These are phyloP conservation scores for Drosera capensis DNA, from an alignment of 148 eudicot species.

Conservation along the genomic window DNA sequence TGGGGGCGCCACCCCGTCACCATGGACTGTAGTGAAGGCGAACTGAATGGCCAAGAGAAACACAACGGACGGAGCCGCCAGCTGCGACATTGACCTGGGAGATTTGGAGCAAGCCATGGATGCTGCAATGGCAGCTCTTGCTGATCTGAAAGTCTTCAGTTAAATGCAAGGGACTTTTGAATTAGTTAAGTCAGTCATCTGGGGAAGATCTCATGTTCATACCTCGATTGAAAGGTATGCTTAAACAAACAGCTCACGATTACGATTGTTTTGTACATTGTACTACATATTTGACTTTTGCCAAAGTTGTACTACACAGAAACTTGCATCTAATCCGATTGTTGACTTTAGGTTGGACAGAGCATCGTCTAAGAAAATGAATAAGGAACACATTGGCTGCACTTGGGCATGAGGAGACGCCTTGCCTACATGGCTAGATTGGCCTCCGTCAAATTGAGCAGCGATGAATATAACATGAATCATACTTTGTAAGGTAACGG, in stretches of 20 bases:
- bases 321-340: too few relatives aligned
- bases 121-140: neutral
- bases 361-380: too few relatives aligned
- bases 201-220: neutral
- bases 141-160: neutral
- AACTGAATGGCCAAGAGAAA: conserved; percentile 22
- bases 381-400: too few relatives aligned
- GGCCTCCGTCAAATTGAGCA: too few relatives aligned
- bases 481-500: too few relatives aligned
- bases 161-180: neutral
- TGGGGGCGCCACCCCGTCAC: conserved; percentile 7
- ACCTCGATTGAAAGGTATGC: neutral
- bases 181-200: neutral
- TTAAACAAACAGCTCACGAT: neutral
- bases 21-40: conserved; percentile 24
- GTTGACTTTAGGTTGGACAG: too few relatives aligned
- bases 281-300: neutral
- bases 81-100: conserved; percentile 21
- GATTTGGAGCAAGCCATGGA: conserved; percentile 20
- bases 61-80: conserved; percentile 1
- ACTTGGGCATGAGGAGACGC: too few relatives aligned
- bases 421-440: too few relatives aligned
- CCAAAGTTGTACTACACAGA: conserved; percentile 1
- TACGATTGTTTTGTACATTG: too few relatives aligned
- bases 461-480: too few relatives aligned